Evolutionary conservation across 495 filamentous ascomycete genomes (phyloP), one percentile per base, ranked within the genome.

Genomic region (Podospora pseudoanserina): DNA sequence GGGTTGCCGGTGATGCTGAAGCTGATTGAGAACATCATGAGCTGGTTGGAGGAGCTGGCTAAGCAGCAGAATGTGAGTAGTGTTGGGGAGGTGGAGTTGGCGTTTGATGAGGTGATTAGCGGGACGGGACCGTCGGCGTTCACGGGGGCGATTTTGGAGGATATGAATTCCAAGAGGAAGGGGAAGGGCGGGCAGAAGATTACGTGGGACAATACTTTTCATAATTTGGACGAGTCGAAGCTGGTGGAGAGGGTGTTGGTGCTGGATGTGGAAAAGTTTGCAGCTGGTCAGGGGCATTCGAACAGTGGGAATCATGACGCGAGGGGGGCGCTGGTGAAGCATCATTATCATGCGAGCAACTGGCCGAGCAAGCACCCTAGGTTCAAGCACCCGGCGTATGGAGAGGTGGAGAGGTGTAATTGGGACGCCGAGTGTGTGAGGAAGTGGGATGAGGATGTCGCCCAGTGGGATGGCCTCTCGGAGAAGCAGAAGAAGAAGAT

Each of bases 41-140:
- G 68, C 6, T 89, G 87, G 85, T 76, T 89, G 15, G 75, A 81
- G 20, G 76, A 79, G 3, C 70, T 88, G 6, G 79, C 86, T 4
- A 69, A 71, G 34, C 69, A 82, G 68, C 86, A 88, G 70, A 77
- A 78, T 18, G 79, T 80, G 15, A 26, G 23, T 20, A 72, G 79
- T 7, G 79, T 89, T 34, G 75, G 78, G 0, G 81, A 88, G 9
- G 77, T 89, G 4, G 72, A 83, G 62, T 80, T 89, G 15, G 84
- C 87, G 67, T 89, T 89, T 65, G 85, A 89, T 71, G 82, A 89
- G 64, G 86, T 90, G 20, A 86, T 90, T 57, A 83, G 74, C 70
- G 85, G 86, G 15, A 90, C 88, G 0, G 88, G 87, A 3, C 88
- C 88, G 1, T 86, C 86, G 13, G 87, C 88, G 7, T 90, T 89